Evolutionary conservation across 495 filamentous ascomycete species (phyloP).

Genomic region (Mytilinidion resinicola): DNA sequence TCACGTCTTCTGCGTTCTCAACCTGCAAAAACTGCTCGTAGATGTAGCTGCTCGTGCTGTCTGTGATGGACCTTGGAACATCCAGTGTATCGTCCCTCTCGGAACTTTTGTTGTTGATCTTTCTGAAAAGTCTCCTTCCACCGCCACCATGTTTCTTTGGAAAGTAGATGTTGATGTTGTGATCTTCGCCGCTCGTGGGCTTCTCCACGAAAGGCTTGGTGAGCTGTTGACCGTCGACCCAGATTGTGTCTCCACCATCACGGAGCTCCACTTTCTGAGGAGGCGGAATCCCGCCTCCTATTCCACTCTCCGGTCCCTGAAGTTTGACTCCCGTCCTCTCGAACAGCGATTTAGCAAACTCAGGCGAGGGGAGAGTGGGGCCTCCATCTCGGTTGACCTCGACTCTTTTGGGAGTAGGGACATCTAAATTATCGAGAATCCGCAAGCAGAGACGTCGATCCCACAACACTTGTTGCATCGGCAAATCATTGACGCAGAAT

Average conservation of each 20-base stretch:
- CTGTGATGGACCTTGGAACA: conserved; percentile 72
- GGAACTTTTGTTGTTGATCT: conserved; percentile 96
- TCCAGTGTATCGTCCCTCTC: conserved; percentile 74
- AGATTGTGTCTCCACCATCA: conserved; percentile 79
- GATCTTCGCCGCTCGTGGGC: conserved; percentile 94
- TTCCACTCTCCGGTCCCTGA: conserved; percentile 66
- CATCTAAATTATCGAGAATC: conserved; percentile 80
- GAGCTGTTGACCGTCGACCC: conserved; percentile 74
- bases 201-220: conserved; percentile 98
- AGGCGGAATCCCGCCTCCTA: conserved; percentile 51
- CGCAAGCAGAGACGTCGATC: conserved; percentile 83
- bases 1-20: conserved; percentile 95
- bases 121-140: conserved; percentile 86
- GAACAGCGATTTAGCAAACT: conserved; percentile 71
- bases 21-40: conserved; percentile 96
- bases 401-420: conserved; percentile 81
- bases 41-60: conserved; percentile 74
- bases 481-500: conserved; percentile 94
- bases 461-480: conserved; percentile 98
- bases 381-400: conserved; percentile 94
- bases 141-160: conserved; percentile 78
- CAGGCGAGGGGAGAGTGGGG: conserved; percentile 64
- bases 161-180: conserved; percentile 98
- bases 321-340: conserved; percentile 73
- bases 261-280: conserved; percentile 69